phyloP scores from a whole-genome alignment of 2,329 filamentous ascomycete species.

The Pseudonectria foliicola region DNA sequence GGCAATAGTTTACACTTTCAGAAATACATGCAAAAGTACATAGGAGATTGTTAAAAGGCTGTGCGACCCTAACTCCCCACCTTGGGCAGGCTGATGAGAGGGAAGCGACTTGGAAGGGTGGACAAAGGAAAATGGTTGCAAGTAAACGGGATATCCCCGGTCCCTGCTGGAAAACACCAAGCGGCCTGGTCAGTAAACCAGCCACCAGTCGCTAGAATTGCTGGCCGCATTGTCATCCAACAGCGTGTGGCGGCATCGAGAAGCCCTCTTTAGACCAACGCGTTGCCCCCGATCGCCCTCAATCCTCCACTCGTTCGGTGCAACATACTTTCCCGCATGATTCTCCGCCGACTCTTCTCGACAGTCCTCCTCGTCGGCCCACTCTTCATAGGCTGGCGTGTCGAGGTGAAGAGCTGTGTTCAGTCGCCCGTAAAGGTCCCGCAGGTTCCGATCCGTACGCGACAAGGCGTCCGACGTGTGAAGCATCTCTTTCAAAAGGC shows the following conservation, averaged over 20 bases:
- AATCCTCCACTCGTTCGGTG: slow-evolving; percentile 12
- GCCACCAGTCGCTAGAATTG: slow-evolving; percentile 15
- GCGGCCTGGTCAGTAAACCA: slow-evolving; percentile 4
- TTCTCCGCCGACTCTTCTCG: background rate
- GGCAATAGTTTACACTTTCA: no score
- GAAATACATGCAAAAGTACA: no score
- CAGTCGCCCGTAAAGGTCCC: slow-evolving; percentile 12
- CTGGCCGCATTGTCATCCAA: no score
- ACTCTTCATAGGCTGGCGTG: slow-evolving; percentile 15
- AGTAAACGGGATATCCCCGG: no score
- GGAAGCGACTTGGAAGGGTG: no score
- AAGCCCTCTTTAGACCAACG: slow-evolving; percentile 6
- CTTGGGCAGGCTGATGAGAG: no score
- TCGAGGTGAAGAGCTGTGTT: slow-evolving; percentile 10
- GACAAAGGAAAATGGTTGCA: no score
- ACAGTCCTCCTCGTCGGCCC: slow-evolving; percentile 5
- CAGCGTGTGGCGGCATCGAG: slow-evolving; percentile 8
- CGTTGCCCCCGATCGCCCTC: slow-evolving; percentile 7
- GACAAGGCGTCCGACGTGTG: slow-evolving; percentile 15
- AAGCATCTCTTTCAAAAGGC: slow-evolving; percentile 12
- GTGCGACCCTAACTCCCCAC: no score
- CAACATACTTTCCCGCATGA: slow-evolving; percentile 14
- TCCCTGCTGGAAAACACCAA: no score
- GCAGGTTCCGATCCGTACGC: slow-evolving; percentile 10
- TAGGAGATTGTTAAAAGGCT: no score